phyloP scores from a whole-genome alignment of 768 basidiomycete genomes.

The Krasilnikovozyma curviuscula region DNA sequence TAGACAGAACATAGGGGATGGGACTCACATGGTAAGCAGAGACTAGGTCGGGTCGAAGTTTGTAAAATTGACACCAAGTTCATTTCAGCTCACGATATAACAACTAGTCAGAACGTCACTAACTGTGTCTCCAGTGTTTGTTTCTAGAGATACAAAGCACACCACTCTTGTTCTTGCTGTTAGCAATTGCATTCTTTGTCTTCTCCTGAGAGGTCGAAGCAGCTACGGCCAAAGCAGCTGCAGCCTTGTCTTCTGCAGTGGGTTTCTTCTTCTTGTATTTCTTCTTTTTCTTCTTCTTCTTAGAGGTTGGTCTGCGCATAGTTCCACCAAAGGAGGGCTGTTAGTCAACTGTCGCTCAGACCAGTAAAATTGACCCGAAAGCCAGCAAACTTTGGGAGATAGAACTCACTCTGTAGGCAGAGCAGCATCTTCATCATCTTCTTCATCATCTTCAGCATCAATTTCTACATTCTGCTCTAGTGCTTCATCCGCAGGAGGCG shows the following conservation, averaged over 20 bases:
- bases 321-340: neutral
- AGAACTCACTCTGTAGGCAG: too few relatives aligned
- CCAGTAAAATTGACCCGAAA: neutral
- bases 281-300: conserved; percentile 13
- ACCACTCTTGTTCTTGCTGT: conserved; percentile 43
- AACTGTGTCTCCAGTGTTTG: conserved; percentile 89
- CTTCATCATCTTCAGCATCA: too few relatives aligned
- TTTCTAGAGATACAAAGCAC: conserved; percentile 74
- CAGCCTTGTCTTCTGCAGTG: neutral
- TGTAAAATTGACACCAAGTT: neutral
- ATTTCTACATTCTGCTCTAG: too few relatives aligned
- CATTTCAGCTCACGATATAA: neutral
- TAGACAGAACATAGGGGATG: conserved; percentile 3
- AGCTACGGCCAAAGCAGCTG: neutral
- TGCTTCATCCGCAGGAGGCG: too few relatives aligned
- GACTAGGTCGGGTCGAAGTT: neutral
- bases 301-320: neutral
- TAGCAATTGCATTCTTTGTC: conserved; percentile 6
- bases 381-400: too few relatives aligned
- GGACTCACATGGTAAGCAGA: conserved; percentile 6
- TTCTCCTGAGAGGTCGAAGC: conserved; percentile 23
- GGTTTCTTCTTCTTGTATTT: conserved; percentile 9
- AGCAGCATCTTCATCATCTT: too few relatives aligned
- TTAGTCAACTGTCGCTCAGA: neutral
- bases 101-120: conserved; percentile 68